Evolutionary conservation across 257 asterid genomes (phyloP).

Genomic region (Nicotiana paniculata): DNA sequence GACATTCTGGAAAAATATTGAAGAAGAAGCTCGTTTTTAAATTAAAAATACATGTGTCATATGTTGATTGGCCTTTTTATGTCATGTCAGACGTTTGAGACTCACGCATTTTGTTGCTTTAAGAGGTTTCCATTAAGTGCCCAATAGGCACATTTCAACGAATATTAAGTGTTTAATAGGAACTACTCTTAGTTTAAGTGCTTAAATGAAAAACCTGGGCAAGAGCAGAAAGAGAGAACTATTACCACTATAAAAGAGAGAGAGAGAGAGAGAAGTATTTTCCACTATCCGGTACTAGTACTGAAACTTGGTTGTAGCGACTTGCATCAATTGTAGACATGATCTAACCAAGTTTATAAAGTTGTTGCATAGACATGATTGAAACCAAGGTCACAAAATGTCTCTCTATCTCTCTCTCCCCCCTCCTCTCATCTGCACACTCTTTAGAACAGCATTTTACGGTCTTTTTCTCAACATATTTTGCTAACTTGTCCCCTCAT

Average conservation of each 20-base stretch:
- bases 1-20: no score
- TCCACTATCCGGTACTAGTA: background rate
- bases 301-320: background rate
- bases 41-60: no score
- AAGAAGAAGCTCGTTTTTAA: no score
- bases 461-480: background rate
- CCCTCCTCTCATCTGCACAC: background rate
- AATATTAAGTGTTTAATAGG: no score
- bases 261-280: background rate
- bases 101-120: no score
- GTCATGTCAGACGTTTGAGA: no score
- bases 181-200: no score
- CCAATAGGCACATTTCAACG: no score
- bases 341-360: background rate
- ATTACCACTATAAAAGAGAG: background rate
- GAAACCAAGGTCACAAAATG: background rate
- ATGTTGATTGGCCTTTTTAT: no score
- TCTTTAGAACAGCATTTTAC: background rate
- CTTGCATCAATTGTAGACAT: background rate
- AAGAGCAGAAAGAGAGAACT: background rate
- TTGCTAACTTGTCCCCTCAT: slow-evolving; percentile 1
- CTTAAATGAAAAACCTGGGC: no score
- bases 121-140: no score
- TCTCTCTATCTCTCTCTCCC: background rate
- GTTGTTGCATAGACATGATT: background rate